These are phyloP conservation scores for Phlebopus sp. DNA, from an alignment of 1,284 basidiomycete genomes.

Conservation along the genomic window DNA sequence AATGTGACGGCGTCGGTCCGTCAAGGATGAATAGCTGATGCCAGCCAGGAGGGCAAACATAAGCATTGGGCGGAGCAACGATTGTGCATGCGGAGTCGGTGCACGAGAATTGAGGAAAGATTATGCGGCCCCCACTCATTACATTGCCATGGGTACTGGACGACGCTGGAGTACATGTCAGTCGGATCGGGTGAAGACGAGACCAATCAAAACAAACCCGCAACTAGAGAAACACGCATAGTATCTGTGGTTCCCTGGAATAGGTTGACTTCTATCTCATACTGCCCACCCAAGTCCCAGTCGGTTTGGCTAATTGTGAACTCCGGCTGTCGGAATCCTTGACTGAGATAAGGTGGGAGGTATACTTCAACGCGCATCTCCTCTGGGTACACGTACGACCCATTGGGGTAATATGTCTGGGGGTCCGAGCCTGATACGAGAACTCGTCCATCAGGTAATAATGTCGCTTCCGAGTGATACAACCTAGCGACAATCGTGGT, in stretches of 20 bases:
- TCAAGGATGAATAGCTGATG: slow-evolving; percentile 69
- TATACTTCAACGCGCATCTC: slow-evolving; percentile 78
- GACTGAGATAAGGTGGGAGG: slow-evolving; percentile 66
- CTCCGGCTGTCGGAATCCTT: slow-evolving; percentile 54
- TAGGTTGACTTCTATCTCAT: slow-evolving; percentile 52
- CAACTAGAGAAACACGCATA: slow-evolving; percentile 63
- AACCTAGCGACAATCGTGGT: slow-evolving; percentile 76
- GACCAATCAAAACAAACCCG: slow-evolving; percentile 39
- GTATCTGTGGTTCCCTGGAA: slow-evolving; percentile 53
- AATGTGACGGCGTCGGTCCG: slow-evolving; percentile 70
- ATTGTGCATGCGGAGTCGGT: slow-evolving; percentile 60
- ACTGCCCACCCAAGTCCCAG: slow-evolving; percentile 54
- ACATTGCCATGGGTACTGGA: slow-evolving; percentile 79
- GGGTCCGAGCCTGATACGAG: slow-evolving; percentile 76
- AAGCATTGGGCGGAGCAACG: slow-evolving; percentile 64
- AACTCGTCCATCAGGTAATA: slow-evolving; percentile 68
- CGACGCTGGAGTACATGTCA: slow-evolving; percentile 41
- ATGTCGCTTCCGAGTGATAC: slow-evolving; percentile 76
- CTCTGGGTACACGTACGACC: slow-evolving; percentile 48
- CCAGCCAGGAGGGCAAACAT: slow-evolving; percentile 75
- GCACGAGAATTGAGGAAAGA: slow-evolving; percentile 69
- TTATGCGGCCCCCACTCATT: slow-evolving; percentile 62
- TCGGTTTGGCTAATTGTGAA: slow-evolving; percentile 58
- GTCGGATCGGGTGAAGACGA: neutral
- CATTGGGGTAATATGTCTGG: slow-evolving; percentile 42